Percentiles rank a stretch among this genome's conserved stretches.
Evolutionary conservation across 2,329 filamentous ascomycete genomes (phyloP).

Genomic region (Fusarium anguioides): DNA sequence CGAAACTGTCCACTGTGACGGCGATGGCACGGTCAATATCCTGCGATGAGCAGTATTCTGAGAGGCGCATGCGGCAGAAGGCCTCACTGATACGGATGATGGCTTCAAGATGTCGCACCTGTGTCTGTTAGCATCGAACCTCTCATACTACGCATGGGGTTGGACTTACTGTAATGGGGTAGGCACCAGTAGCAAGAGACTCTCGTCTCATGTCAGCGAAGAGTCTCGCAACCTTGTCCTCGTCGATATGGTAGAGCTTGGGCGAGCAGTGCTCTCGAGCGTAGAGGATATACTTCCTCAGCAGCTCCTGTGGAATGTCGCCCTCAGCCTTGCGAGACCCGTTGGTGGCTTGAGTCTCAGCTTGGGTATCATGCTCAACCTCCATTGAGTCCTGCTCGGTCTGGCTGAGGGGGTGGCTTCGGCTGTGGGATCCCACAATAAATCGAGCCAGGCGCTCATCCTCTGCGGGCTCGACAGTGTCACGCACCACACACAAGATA

Average conservation of each 20-base stretch:
- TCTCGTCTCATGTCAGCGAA: constrained; percentile 98
- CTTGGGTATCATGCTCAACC: constrained; percentile 65
- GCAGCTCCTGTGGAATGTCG: constrained; percentile 88
- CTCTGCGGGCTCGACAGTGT: constrained; percentile 91
- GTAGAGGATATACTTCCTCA: constrained; percentile 97
- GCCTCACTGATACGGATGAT: constrained; percentile 95
- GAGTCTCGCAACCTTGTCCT: constrained; percentile 93
- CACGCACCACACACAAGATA: constrained; percentile 93
- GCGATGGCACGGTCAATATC: constrained; percentile 98
- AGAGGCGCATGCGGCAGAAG: constrained; percentile 98
- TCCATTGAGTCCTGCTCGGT: constrained; percentile 68
- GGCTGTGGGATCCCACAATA: constrained; percentile 92
- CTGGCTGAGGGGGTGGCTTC: constrained; percentile 79
- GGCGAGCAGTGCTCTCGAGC: constrained; percentile 88
- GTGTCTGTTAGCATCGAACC: constrained; percentile 17
- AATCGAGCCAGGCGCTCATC: constrained; percentile 95
- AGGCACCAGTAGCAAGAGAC: constrained; percentile 91
- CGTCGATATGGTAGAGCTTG: constrained; percentile 96
- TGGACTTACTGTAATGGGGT: constrained; percentile 92
- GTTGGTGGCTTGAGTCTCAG: constrained; percentile 50
- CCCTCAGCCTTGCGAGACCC: constrained; percentile 57
- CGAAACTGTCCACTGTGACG: constrained; percentile 95
- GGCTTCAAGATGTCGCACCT: constrained; percentile 97
- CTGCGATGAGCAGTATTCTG: constrained; percentile 87
- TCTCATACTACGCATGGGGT: not conserved